Evolutionary conservation across 768 basidiomycete genomes (phyloP).

Genomic region (Calocera cornea): DNA sequence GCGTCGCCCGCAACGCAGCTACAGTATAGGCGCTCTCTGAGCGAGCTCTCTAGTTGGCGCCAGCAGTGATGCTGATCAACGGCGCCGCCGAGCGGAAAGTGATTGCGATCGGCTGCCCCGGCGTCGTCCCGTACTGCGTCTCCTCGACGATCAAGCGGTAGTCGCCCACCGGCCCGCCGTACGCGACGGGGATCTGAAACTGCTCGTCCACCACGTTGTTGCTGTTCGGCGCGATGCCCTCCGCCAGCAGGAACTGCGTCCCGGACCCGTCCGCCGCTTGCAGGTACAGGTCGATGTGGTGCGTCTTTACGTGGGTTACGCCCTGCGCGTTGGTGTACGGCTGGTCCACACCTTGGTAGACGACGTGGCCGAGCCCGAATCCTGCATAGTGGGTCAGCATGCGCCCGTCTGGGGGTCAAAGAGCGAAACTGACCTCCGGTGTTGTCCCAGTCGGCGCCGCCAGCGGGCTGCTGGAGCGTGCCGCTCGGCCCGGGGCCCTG

Average conservation of each 20-base stretch:
- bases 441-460: background rate
- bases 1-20: too few relatives aligned
- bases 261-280: background rate
- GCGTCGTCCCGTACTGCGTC: background rate
- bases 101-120: background rate
- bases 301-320: slow-evolving; percentile 1
- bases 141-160: background rate
- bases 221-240: background rate
- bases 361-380: slow-evolving; percentile 1
- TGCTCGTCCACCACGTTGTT: background rate
- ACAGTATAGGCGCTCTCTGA: background rate
- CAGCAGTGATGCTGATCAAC: background rate
- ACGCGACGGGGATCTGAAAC: background rate
- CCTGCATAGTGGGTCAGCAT: background rate
- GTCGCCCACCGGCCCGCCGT: background rate
- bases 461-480: background rate
- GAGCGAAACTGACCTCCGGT: background rate
- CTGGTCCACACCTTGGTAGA: slow-evolving; percentile 5
- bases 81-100: background rate
- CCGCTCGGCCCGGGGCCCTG: background rate
- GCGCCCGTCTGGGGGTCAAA: too few relatives aligned
- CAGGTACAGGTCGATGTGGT: slow-evolving; percentile 1
- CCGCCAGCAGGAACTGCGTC: background rate
- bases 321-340: background rate
- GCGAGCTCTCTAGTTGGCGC: background rate